These are phyloP conservation scores for Lepraria neglecta DNA, from an alignment of 495 filamentous ascomycete species.

Conservation along the genomic window DNA sequence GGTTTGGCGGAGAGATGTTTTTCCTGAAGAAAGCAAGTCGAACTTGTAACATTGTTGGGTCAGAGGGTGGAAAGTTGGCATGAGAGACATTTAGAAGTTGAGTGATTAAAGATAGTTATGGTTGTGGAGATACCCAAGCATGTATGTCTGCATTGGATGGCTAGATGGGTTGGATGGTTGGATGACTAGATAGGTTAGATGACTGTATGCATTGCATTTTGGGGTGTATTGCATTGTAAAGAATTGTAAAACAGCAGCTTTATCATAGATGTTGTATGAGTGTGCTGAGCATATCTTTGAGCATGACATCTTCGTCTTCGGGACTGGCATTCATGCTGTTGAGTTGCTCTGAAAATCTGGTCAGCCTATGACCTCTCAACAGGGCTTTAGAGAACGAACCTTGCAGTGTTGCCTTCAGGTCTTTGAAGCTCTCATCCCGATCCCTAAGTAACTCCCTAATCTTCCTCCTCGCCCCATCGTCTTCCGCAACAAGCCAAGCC, in stretches of 20 bases:
- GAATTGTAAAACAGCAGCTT: neutral
- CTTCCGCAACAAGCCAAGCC: conserved; percentile 90
- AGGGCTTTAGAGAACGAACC: conserved; percentile 37
- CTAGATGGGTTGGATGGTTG: neutral
- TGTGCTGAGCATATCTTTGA: conserved; percentile 26
- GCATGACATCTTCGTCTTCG: conserved; percentile 22
- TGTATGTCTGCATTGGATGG: neutral
- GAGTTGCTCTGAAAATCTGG: conserved; percentile 18
- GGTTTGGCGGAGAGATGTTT: conserved; percentile 13
- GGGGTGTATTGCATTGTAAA: neutral
- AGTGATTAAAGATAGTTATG: neutral
- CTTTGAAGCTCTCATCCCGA: conserved; percentile 55
- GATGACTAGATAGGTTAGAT: too few relatives aligned
- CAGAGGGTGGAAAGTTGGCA: neutral
- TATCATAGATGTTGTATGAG: conserved; percentile 22
- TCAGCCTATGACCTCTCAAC: neutral
- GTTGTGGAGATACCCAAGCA: neutral
- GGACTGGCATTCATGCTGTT: conserved; percentile 20
- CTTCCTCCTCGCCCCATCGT: conserved; percentile 66
- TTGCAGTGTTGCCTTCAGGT: conserved; percentile 62
- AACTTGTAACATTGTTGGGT: neutral
- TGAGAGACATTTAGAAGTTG: neutral
- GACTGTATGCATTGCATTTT: neutral
- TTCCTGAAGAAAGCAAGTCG: neutral
- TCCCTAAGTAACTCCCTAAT: conserved; percentile 59